Percentiles rank a stretch among this genome's conserved stretches.
Evolutionary conservation across 1,284 basidiomycete genomes (phyloP).

Genomic region (Leccinum ponderosum): DNA sequence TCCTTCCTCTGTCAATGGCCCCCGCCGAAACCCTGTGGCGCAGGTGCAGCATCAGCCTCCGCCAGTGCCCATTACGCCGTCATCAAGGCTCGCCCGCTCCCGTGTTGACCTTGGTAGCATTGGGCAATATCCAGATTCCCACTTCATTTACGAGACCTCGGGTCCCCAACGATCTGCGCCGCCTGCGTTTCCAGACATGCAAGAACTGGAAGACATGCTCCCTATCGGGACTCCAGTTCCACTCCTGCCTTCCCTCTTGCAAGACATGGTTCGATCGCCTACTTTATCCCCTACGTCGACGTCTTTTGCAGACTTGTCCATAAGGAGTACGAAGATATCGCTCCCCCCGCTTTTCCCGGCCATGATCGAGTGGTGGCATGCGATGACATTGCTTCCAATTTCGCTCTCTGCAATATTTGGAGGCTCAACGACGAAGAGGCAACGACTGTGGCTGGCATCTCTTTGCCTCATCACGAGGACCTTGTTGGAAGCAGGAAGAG

Average conservation of each 20-base stretch:
- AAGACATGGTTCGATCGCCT: slow-evolving; percentile 68
- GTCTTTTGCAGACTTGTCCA: slow-evolving; percentile 62
- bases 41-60: slow-evolving; percentile 42
- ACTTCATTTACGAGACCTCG: slow-evolving; percentile 70
- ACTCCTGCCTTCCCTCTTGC: slow-evolving; percentile 70
- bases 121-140: slow-evolving; percentile 40
- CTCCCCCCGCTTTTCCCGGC: slow-evolving; percentile 16
- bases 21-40: slow-evolving; percentile 46
- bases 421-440: slow-evolving; percentile 64
- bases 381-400: slow-evolving; percentile 35
- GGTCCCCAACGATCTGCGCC: slow-evolving; percentile 32
- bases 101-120: slow-evolving; percentile 43
- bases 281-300: slow-evolving; percentile 61
- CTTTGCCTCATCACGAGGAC: slow-evolving; percentile 37
- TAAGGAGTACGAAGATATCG: slow-evolving; percentile 48
- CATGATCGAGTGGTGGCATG: slow-evolving; percentile 26
- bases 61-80: slow-evolving; percentile 37
- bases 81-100: slow-evolving; percentile 43
- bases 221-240: slow-evolving; percentile 37
- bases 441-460: slow-evolving; percentile 46
- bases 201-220: slow-evolving; percentile 19
- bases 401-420: slow-evolving; percentile 52
- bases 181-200: slow-evolving; percentile 27
- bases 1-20: slow-evolving; percentile 26
- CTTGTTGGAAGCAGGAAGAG: slow-evolving; percentile 36